Base-by-base conservation (phyloP, 306 rosid genomes). In the Dryas drummondii region DNA sequence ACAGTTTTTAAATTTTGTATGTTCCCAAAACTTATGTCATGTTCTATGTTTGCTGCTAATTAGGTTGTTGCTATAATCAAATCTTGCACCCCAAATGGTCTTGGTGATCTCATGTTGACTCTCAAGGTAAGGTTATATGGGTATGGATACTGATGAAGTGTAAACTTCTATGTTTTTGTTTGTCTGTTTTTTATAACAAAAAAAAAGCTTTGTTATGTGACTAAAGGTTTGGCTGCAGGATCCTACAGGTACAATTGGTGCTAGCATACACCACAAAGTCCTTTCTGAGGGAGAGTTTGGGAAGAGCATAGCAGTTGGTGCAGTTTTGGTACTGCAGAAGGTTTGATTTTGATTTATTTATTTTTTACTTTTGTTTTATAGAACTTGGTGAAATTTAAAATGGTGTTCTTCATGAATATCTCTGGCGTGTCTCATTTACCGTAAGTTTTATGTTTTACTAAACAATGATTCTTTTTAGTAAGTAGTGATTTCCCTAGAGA, bases 51-150 rank as follows among this genome's bases (percentile, higher is more conserved):
- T 66, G 54, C 46, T 72, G 69, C 60, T 4, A 12, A 27, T 42
- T 69, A 90, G 91, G 86, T 88, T 5, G 79, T 87, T 5, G 94
- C 84, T 40, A 75, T 90, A 60, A 73, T 94, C 77, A 90, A 91
- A 80, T 86, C 97, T 1, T 91, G 90, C 71, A 81, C 84, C 47
- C 86, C 90, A 60, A 90, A 88, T 60, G 94, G 96, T 76, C 86
- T 86, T 49, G 98, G 97, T 46, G 94, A 83, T 82, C 62, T 90
- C 74, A 83, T 80, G 86, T 80, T 90, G 50, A 84, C 93, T 67
- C 80, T 91, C 72, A 91, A 88, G 94, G 97, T 91, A n/a, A 79
- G 74, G 13, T 42, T 48, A 7, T 45, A 51, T 75, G 64, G 48
- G 42, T 58, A 26, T n/a, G 68, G 58, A 17, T 17, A 3, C 51